Conservation (phyloP, 129 eudicot genomes). For the Mikania micrantha region DNA sequence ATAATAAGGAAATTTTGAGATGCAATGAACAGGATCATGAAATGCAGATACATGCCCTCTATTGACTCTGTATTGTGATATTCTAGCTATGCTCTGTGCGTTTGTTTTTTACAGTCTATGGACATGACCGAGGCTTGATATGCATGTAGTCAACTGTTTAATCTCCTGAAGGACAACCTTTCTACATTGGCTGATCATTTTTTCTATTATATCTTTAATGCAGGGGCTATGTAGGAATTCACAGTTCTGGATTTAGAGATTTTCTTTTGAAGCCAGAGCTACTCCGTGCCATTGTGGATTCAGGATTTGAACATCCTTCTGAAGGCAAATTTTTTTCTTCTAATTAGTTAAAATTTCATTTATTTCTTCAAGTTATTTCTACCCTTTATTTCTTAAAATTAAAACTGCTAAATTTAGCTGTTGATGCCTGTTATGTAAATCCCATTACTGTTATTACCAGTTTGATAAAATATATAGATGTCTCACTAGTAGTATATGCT, state of each 20-base stretch:
- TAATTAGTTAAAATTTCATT: not conserved
- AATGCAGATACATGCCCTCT: not conserved
- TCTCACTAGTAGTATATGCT: not conserved
- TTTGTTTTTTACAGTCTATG: not conserved
- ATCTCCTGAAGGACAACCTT: not conserved
- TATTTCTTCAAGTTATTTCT: not conserved
- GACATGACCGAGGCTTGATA: not conserved
- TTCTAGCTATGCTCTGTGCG: not conserved
- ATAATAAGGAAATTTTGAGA: not conserved
- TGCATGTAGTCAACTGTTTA: not conserved
- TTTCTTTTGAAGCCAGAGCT: constrained; percentile 97
- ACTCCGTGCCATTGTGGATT: constrained; percentile 93
- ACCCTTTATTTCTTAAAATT: not conserved
- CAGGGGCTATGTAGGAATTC: constrained; percentile 96
- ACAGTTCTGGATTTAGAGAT: constrained; percentile 99
- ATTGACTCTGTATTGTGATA: not conserved
- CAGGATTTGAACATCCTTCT: constrained; percentile 98
- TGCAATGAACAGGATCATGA: not conserved
- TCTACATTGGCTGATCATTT: not conserved
- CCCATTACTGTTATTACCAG: not conserved
- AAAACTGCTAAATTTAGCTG: not conserved
- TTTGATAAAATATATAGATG: not conserved
- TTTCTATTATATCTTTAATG: not conserved
- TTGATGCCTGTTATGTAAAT: not conserved
- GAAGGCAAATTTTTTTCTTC: constrained; percentile 68